phyloP scores from a whole-genome alignment of 2,329 filamentous ascomycete species.

The Claviceps cyperi region DNA sequence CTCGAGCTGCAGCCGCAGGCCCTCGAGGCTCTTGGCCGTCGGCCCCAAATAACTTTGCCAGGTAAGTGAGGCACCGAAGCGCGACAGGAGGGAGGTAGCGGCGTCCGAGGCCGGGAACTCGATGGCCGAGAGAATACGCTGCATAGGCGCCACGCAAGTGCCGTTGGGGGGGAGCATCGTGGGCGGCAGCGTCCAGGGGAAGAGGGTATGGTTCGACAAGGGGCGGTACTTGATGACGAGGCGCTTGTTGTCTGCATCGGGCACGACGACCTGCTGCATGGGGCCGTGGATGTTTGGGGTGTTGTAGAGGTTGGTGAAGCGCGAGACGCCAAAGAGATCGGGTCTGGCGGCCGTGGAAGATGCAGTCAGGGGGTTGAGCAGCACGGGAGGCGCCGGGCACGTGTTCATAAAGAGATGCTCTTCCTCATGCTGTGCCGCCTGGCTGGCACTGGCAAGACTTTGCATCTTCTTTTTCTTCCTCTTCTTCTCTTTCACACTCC shows the following conservation, averaged over 20 bases:
- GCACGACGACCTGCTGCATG: constrained; percentile 20
- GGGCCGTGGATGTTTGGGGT: constrained; percentile 50
- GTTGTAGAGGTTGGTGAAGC: constrained; percentile 65
- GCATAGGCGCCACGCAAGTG: constrained; percentile 57
- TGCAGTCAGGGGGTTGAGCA: constrained; percentile 49
- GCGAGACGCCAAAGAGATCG: constrained; percentile 81
- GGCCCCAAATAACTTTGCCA: constrained; percentile 25
- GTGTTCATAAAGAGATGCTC: constrained; percentile 32
- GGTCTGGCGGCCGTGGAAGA: constrained; percentile 66
- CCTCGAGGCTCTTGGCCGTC: constrained; percentile 37
- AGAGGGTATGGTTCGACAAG: constrained; percentile 68
- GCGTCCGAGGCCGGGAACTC: constrained; percentile 41
- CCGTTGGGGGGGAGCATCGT: constrained; percentile 63
- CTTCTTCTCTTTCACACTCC: neutral
- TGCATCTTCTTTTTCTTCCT: neutral
- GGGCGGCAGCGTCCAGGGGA: constrained; percentile 81
- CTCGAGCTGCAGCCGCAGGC: constrained; percentile 52
- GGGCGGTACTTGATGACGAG: constrained; percentile 28
- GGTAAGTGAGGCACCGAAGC: constrained; percentile 19
- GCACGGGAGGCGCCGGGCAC: constrained; percentile 49
- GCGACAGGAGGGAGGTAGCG: constrained; percentile 17
- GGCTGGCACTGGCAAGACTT: constrained; percentile 12
- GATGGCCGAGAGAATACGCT: constrained; percentile 54
- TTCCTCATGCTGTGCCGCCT: constrained; percentile 16
- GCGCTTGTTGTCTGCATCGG: constrained; percentile 31